These are phyloP conservation scores for Amaranthus palmeri DNA, from an alignment of 148 eudicot species.

Conservation along the genomic window DNA sequence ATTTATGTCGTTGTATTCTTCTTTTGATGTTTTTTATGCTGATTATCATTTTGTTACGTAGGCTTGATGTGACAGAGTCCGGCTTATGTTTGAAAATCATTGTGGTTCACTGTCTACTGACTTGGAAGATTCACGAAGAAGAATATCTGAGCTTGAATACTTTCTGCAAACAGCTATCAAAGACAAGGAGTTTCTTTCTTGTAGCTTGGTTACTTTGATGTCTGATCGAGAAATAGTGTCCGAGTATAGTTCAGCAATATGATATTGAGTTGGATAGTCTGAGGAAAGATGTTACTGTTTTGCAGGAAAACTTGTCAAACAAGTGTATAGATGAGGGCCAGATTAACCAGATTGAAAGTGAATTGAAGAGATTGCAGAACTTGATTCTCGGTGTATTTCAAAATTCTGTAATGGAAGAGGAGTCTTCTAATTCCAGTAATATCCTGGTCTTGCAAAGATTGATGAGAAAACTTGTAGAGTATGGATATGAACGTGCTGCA, in stretches of 20 bases:
- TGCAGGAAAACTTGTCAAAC: conserved; percentile 43
- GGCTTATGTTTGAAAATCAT: no score
- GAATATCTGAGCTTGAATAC: conserved; percentile 51
- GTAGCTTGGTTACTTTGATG: conserved; percentile 43
- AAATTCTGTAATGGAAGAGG: conserved; percentile 42
- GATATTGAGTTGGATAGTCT: conserved; percentile 44
- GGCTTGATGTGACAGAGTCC: no score
- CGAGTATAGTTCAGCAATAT: conserved; percentile 33
- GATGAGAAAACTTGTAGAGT: conserved; percentile 47
- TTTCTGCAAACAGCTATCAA: conserved; percentile 37
- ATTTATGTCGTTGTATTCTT: no score
- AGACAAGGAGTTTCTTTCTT: conserved; percentile 38
- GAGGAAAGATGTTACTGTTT: conserved; percentile 37
- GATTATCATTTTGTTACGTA: no score
- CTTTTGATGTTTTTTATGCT: no score
- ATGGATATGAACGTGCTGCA: conserved; percentile 20
- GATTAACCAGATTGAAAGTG: conserved; percentile 42
- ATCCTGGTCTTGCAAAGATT: conserved; percentile 47
- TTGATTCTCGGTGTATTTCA: conserved; percentile 47
- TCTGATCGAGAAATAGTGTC: conserved; percentile 45
- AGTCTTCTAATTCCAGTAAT: conserved; percentile 32
- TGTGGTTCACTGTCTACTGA: conserved; percentile 51
- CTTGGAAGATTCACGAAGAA: conserved; percentile 57
- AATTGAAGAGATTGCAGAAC: conserved; percentile 51
- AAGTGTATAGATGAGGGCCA: conserved; percentile 42